Conservation (phyloP, 257 asterid genomes). For the Catharanthus roseus region DNA sequence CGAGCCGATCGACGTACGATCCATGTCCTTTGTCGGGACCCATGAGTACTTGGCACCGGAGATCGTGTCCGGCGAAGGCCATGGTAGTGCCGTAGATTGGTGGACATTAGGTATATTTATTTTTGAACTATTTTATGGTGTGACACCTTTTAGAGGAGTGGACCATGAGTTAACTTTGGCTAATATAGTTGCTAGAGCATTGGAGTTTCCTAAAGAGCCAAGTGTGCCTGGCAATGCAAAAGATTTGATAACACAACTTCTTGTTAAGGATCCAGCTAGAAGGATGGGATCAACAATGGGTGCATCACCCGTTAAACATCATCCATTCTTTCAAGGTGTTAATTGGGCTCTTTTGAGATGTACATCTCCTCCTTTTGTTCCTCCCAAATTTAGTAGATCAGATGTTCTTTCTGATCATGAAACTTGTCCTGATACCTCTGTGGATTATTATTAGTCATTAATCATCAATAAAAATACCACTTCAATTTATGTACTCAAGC, state of each 20-base stretch:
- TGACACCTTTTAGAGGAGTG: slow-evolving; percentile 63
- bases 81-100: slow-evolving; percentile 80
- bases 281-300: slow-evolving; percentile 68
- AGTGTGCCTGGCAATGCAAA: slow-evolving; percentile 39
- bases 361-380: slow-evolving; percentile 60
- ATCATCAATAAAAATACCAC: neutral
- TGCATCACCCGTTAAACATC: slow-evolving; percentile 59
- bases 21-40: slow-evolving; percentile 74
- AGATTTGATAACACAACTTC: slow-evolving; percentile 54
- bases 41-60: slow-evolving; percentile 84
- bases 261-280: slow-evolving; percentile 52
- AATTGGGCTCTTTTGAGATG: slow-evolving; percentile 78
- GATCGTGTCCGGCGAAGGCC: slow-evolving; percentile 74
- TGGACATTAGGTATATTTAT: slow-evolving; percentile 74
- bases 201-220: slow-evolving; percentile 66
- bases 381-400: slow-evolving; percentile 36
- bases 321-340: slow-evolving; percentile 64
- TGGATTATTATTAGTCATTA: slow-evolving; percentile 49
- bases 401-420: slow-evolving; percentile 35
- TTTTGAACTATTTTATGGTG: slow-evolving; percentile 58
- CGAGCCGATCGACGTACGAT: slow-evolving; percentile 65
- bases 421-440: slow-evolving; percentile 35
- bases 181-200: slow-evolving; percentile 66
- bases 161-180: slow-evolving; percentile 70
- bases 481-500: neutral